Base-by-base conservation (phyloP, 768 basidiomycete genomes). In the Calocybe cyanea region DNA sequence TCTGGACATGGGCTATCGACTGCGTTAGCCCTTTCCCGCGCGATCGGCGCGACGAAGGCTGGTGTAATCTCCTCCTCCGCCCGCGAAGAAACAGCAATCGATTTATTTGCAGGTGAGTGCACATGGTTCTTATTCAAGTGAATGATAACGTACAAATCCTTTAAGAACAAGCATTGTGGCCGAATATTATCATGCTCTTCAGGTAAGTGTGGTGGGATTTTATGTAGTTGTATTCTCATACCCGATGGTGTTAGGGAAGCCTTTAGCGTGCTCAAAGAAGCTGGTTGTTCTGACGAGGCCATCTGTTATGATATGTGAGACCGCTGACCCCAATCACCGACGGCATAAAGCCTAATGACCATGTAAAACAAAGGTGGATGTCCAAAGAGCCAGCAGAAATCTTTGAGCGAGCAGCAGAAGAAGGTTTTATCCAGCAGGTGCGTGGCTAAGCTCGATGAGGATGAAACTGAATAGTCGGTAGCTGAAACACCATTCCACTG, bases 311-410 rank as follows among this genome's bases (percentile, higher is more conserved):
- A 83, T 56, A 81, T 82, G 81, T 80, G 39, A 48, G 60, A 43
- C n/a, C 42, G 19, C 21, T 3, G 20, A n/a, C 35, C 7, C 18
- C 18, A 7, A 21, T 23, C 15, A 19, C 14, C 3, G n/a, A n/a
- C n/a, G n/a, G n/a, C n/a, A n/a, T n/a, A n/a, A n/a, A n/a, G n/a
- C n/a, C 2, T 28, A 41, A 30, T 39, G 24, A n/a, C 40, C 37
- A 4, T 34, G 15, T 7, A 9, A 41, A 9, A 38, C 2, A 13
- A 19, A 59, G 80, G 79, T 81, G 81, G 81, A 83, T 83, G 80
- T 82, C 81, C 19, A 83, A 82, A 53, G 81, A 83, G 54, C 80
- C 81, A 1, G 81, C 81, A 6, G 81, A 82, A 53, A 81, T 83
- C 32, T 83, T 83, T 57, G 81, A 83, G 59, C 68, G 77, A 14